phyloP scores from a whole-genome alignment of 371 early-diverging fungal species.

The Thermomucor indicae-seudaticae region DNA sequence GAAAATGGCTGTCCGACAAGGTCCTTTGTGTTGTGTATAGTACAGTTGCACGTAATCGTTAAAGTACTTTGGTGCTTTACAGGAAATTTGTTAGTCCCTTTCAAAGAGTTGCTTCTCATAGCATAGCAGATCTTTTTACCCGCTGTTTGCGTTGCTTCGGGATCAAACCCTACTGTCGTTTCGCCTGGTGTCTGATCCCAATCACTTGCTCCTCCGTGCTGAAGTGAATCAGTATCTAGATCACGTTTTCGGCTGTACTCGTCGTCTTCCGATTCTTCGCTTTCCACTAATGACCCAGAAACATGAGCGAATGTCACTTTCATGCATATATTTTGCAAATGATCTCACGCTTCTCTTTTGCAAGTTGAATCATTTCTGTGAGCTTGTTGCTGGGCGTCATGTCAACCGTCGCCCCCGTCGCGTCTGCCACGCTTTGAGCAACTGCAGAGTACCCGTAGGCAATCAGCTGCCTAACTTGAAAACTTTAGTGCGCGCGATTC shows the following conservation, averaged over 20 bases:
- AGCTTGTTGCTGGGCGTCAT: constrained; percentile 52
- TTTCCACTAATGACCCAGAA: constrained; percentile 16
- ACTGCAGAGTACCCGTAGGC: constrained; percentile 61
- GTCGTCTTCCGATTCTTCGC: constrained; percentile 39
- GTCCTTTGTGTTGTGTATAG: constrained; percentile 54
- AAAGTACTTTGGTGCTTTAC: constrained; percentile 34
- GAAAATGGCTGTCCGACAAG: constrained; percentile 46
- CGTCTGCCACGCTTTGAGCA: constrained; percentile 58
- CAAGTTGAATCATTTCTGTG: constrained; percentile 48
- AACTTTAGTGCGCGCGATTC: background rate
- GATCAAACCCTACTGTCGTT: constrained; percentile 20
- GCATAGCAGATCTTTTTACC: constrained; percentile 11
- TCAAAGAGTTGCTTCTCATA: constrained; percentile 10
- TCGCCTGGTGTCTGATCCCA: background rate
- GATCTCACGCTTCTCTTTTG: constrained; percentile 39
- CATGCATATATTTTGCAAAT: background rate
- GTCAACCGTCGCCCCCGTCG: constrained; percentile 46
- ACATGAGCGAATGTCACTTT: background rate
- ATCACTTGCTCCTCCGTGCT: constrained; percentile 10
- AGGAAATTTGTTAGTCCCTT: no score
- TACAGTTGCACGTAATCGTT: constrained; percentile 47
- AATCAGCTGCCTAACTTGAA: constrained; percentile 51
- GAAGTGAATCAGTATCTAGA: constrained; percentile 9
- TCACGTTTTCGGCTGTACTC: constrained; percentile 24
- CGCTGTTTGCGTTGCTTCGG: constrained; percentile 23